These are phyloP conservation scores for Carex kokanica DNA, from an alignment of 176 grass and related monocot species.

Conservation along the genomic window DNA sequence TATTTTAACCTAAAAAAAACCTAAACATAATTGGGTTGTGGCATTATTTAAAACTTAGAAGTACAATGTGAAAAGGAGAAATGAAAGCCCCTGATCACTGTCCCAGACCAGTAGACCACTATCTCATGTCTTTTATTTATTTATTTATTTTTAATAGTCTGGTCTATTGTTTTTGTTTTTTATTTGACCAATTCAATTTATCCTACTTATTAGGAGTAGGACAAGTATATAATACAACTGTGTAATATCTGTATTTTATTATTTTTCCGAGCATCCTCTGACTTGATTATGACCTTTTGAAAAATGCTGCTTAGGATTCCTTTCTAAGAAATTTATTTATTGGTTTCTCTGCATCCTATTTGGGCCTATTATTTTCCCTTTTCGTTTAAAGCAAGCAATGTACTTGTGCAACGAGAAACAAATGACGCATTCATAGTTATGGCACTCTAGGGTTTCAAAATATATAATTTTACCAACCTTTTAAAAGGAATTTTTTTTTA, in stretches of 20 bases:
- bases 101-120: background rate
- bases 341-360: background rate
- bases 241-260: background rate
- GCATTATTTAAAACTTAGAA: background rate
- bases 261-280: background rate
- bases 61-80: slow-evolving; percentile 20
- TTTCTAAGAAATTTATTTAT: background rate
- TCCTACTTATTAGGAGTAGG: background rate
- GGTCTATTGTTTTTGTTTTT: background rate
- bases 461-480: background rate
- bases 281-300: slow-evolving; percentile 14
- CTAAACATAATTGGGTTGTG: no score
- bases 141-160: background rate
- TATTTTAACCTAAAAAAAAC: no score
- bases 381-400: slow-evolving; percentile 28
- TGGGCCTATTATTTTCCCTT: slow-evolving; percentile 15
- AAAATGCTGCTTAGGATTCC: slow-evolving; percentile 20
- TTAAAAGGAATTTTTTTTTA: no score
- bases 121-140: background rate
- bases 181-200: background rate
- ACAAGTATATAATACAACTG: background rate
- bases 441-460: background rate
- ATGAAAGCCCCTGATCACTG: slow-evolving; percentile 15
- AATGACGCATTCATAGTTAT: slow-evolving; percentile 20
- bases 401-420: background rate